A percentile compares a stretch with the other conserved stretches of the same genome.
phyloP scores from a whole-genome alignment of 164 flowering plant species.

The Brasenia schreberi region DNA sequence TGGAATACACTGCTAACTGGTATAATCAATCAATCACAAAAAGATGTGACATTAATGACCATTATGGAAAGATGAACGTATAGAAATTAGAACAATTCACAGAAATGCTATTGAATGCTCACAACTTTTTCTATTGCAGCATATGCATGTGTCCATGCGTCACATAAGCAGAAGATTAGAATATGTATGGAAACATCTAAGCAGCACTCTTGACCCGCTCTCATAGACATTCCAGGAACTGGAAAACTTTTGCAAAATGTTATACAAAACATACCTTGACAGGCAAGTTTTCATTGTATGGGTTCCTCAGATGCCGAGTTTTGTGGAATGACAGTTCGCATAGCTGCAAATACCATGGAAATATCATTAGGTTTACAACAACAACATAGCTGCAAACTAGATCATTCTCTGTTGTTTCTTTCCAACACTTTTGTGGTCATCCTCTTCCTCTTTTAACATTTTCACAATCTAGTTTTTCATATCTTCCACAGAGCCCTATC shows the following conservation, averaged over 20 bases:
- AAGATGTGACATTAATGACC: not conserved
- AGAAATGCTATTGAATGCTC: not conserved
- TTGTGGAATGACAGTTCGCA: constrained; percentile 88
- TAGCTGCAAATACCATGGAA: constrained; percentile 36
- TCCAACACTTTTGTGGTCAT: no score
- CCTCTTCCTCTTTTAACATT: no score
- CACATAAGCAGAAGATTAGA: not conserved
- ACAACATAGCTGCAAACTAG: no score
- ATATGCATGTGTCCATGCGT: not conserved
- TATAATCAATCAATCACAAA: no score
- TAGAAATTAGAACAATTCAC: not conserved
- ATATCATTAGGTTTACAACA: no score
- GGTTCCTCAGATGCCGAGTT: constrained; percentile 89
- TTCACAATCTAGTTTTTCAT: no score
- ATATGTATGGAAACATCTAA: not conserved
- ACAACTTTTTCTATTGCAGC: not conserved
- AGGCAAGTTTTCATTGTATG: constrained; percentile 89
- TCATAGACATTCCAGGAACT: not conserved
- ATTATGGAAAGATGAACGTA: not conserved
- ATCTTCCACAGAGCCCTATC: no score
- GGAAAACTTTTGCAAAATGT: not conserved
- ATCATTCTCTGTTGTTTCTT: no score
- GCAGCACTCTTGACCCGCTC: not conserved
- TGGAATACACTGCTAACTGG: no score
- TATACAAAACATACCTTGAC: constrained; percentile 57